phyloP scores from a whole-genome alignment of 2,329 filamentous ascomycete species.

The Neofusicoccum kwambonambiense region DNA sequence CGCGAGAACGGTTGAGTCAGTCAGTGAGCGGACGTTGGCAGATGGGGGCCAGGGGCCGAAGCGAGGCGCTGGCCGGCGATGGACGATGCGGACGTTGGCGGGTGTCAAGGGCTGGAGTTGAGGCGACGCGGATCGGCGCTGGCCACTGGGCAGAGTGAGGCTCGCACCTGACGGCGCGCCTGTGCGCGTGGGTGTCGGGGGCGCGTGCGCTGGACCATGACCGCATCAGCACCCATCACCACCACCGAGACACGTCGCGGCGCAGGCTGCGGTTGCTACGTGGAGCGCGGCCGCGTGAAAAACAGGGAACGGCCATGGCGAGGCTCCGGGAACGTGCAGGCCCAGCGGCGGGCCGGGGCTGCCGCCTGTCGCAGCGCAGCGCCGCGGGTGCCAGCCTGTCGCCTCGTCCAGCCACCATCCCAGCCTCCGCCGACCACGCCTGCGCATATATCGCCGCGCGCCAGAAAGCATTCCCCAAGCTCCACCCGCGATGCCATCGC shows the following conservation, averaged over 20 bases:
- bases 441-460: conserved; percentile 7
- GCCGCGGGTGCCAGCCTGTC: background rate
- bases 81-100: background rate
- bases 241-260: conserved; percentile 7
- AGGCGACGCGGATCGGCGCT: too few relatives aligned
- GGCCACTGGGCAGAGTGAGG: background rate
- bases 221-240: background rate
- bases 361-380: conserved; percentile 10
- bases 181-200: background rate
- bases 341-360: background rate
- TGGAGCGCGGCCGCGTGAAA: conserved; percentile 9
- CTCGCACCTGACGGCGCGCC: background rate
- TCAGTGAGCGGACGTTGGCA: too few relatives aligned
- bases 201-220: conserved; percentile 3
- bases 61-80: too few relatives aligned
- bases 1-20: too few relatives aligned
- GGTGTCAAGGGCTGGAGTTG: background rate
- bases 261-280: background rate
- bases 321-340: conserved; percentile 4
- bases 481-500: background rate
- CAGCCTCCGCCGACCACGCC: conserved; percentile 9
- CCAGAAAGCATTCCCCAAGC: background rate
- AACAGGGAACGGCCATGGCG: conserved; percentile 8
- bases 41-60: too few relatives aligned
- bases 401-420: conserved; percentile 14